A percentile compares a stretch with the other conserved stretches of the same genome.
Conservation (phyloP, 2,329 filamentous ascomycete species). For the Epicoccum nigrum region DNA sequence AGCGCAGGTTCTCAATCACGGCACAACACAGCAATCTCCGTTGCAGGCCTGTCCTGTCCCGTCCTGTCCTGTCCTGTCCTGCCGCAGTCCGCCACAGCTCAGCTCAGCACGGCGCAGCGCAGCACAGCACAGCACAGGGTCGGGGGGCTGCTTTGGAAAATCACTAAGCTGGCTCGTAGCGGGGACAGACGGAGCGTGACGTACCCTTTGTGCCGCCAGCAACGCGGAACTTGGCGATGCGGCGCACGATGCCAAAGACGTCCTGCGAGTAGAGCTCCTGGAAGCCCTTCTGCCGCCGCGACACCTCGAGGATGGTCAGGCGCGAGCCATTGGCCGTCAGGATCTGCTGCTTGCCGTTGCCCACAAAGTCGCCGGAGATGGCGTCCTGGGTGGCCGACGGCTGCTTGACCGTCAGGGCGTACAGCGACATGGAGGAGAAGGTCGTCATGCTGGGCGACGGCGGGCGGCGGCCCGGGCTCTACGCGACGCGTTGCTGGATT, state of each 20-base stretch:
- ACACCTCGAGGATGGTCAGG: slow-evolving; percentile 84
- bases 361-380: slow-evolving; percentile 91
- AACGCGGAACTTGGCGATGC: slow-evolving; percentile 85
- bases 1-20: slow-evolving; percentile 40
- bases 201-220: slow-evolving; percentile 96
- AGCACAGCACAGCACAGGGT: too few relatives aligned
- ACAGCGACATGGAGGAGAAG: slow-evolving; percentile 98
- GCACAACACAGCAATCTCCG: neutral
- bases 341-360: slow-evolving; percentile 97
- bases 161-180: slow-evolving; percentile 55
- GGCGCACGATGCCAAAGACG: slow-evolving; percentile 93
- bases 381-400: slow-evolving; percentile 89
- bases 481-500: slow-evolving; percentile 19
- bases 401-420: slow-evolving; percentile 93
- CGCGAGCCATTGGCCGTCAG: slow-evolving; percentile 90
- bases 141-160: slow-evolving; percentile 48
- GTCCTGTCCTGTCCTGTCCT: too few relatives aligned
- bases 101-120: slow-evolving; percentile 40
- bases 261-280: slow-evolving; percentile 87
- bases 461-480: slow-evolving; percentile 40
- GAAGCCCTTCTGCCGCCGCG: slow-evolving; percentile 84
- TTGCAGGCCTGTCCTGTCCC: too few relatives aligned
- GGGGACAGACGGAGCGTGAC: slow-evolving; percentile 46
- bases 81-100: neutral
- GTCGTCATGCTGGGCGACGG: slow-evolving; percentile 77